Conservation (phyloP, 1,284 basidiomycete species). For the Tylopilus sp. region DNA sequence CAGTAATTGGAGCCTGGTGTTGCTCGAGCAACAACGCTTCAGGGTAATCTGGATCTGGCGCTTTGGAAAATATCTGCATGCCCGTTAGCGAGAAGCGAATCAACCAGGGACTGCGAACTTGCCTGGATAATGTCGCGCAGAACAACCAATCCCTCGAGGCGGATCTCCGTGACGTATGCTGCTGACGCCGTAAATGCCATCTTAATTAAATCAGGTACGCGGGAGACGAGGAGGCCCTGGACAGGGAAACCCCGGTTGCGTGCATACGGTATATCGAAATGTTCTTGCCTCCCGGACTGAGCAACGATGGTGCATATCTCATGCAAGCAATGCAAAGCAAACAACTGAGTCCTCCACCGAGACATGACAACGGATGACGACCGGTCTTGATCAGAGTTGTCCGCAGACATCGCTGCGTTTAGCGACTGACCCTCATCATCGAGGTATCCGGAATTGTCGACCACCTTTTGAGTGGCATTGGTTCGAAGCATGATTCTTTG, state of each 20-base stretch:
- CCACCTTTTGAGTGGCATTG: slow-evolving; percentile 74
- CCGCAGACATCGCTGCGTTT: slow-evolving; percentile 49
- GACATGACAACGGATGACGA: slow-evolving; percentile 52
- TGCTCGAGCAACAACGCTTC: slow-evolving; percentile 93
- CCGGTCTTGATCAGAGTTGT: slow-evolving; percentile 33
- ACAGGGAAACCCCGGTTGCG: slow-evolving; percentile 44
- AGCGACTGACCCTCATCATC: slow-evolving; percentile 94
- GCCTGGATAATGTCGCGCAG: slow-evolving; percentile 92
- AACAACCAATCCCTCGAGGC: slow-evolving; percentile 89
- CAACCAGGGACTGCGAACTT: slow-evolving; percentile 12
- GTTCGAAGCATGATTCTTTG: slow-evolving; percentile 93
- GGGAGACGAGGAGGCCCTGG: slow-evolving; percentile 65
- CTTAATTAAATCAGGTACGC: slow-evolving; percentile 91
- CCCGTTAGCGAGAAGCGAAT: slow-evolving; percentile 9
- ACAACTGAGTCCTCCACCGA: slow-evolving; percentile 95
- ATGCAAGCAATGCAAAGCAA: slow-evolving; percentile 91
- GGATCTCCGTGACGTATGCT: slow-evolving; percentile 92
- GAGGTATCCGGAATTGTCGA: slow-evolving; percentile 60
- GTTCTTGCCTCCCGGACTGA: slow-evolving; percentile 72
- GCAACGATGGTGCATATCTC: slow-evolving; percentile 80
- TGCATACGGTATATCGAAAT: slow-evolving; percentile 74
- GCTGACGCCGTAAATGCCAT: slow-evolving; percentile 98
- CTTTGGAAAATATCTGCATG: slow-evolving; percentile 72
- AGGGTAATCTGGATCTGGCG: slow-evolving; percentile 91
- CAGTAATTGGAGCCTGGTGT: slow-evolving; percentile 97